Evolutionary conservation across 257 asterid genomes (phyloP), one percentile per base, ranked within the genome.

Genomic region (Gentiana straminea): DNA sequence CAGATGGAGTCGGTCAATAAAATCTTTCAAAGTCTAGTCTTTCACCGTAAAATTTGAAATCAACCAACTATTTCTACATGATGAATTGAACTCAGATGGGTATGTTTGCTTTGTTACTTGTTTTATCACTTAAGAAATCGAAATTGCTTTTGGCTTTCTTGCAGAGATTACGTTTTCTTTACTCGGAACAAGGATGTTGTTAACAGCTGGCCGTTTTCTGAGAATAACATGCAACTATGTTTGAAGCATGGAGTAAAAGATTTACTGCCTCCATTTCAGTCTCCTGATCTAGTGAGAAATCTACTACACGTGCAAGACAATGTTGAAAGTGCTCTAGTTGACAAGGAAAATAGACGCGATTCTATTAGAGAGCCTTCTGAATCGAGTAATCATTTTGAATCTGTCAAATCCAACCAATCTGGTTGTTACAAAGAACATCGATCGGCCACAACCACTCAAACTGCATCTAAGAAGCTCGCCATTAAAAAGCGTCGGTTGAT

Each of bases 151-250:
- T 53, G 34, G 6, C 57, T 59, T 41, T 65, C 49, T 52, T 80
- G 81, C 81, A 91, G 98, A 79, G 93, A 83, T 77, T 91, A 84
- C 74, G 95, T 86, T 67, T 83, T 77, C 68, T 65, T 68, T 55
- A 45, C 75, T 34, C 63, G 98, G 54, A 77, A 69, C 70, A 87
- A 84, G 70, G 83, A 83, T 75, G 72, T 87, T 74, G 61, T 68
- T 81, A 85, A 70, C 37, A 78, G 73, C 52, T 91, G 98, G 98
- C 98, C 98, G 48, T 91, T 91, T 73, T 87, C 98, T 61, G 76
- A 63, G 70, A 70, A 83, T 72, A 80, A 70, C 55, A 73, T 91
- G 77, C 90, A 81, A 61, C 84, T 80, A 81, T 87, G 95, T 73
- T 59, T 83, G 69, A 80, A 80, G 63, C 75, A 83, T 74, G 95